Evolutionary conservation across 805 yeast species (phyloP), one percentile per base, ranked within the genome.

Genomic region (Maudiozyma turicensis): DNA sequence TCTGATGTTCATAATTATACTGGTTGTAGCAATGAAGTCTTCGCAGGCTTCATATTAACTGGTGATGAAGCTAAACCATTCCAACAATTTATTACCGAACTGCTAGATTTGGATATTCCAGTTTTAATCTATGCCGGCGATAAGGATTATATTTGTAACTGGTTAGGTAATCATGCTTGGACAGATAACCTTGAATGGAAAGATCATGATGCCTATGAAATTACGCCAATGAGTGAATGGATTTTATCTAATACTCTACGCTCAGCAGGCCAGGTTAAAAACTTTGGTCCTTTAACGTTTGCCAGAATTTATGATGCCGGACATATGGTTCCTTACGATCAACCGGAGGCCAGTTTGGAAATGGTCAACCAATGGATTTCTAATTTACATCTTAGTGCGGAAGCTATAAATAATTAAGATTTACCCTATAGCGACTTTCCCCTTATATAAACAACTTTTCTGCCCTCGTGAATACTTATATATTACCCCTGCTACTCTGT

Each of bases 81-180:
- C 78, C 91, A 86, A 64, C 78, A 75, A 53, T 81, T 74, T 49
- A 83, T 90, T 43, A 72, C 82, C 10, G 84, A 82, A 51, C 67
- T 88, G 50, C 74, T 88, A 58, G 82, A 86, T 59, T 66, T 74
- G 50, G 83, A 78, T 29, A 61, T 87, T 44, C 95, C 96, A 15
- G 90, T 88, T 5, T 75, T 89, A 60, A 78, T 87, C 52, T 89
- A 88, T 58, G 96, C 96, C n/a, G 96, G 96, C 61, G 95, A 88
- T 66, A 86, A 88, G 68, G 96, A 88, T 67, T 88, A 77, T 67
- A 87, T 88, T 61, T 88, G 96, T 70, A 88, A 88, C 72, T 88
- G 96, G 93, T 73, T 88, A 55, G 96, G 96, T 56, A 86, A 87
- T 69, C 79, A 78, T 56, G 93, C 86, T 11, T 87, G 95, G 93